Base-by-base conservation (phyloP, 1,284 basidiomycete species). In the Ustilago tritici region DNA sequence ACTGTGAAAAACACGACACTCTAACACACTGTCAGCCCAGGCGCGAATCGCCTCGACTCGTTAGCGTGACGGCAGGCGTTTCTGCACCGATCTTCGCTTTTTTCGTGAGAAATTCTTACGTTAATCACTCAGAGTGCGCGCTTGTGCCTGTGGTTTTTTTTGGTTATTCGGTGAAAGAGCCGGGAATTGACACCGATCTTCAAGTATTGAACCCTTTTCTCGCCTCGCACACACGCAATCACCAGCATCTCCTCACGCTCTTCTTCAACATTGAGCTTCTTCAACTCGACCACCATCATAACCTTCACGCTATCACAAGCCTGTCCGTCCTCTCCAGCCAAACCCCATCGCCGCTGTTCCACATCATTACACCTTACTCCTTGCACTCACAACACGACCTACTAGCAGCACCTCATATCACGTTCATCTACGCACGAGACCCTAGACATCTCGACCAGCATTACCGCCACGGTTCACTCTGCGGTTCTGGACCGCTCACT, bases 41-140 rank as follows among this genome's bases (percentile, higher is more conserved):
- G 23, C 40, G 40, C 40, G 40, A 41, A 15, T 41, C 40, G 40
- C 10, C 14, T 12, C 17, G 40, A n/a, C 7, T 15, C 17, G 23
- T 6, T 12, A 41, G 40, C 40, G 14, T 41, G 40, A 41, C 40
- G 40, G 17, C 40, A 41, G 14, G 14, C 11, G 40, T 14, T 41
- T 11, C 15, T 41, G 40, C 40, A 15, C 15, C 40, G 40, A 41
- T 41, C 40, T 41, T 41, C 10, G 40, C n/a, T 31, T 41, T 64
- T 41, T 55, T 32, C 5, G 10, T 56, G 12, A 28, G 32, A 55
- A 62, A 55, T 35, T 55, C 60, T 62, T 62, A 62, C 60, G 60
- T 62, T 34, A 62, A 46, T 6, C 47, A 35, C 2, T 11, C 56
- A 14, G 38, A 32, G 28, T 31, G 28, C 32, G 61, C 54, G 61